Conservation (phyloP, 164 flowering plant species). For the Echeveria elegans region DNA sequence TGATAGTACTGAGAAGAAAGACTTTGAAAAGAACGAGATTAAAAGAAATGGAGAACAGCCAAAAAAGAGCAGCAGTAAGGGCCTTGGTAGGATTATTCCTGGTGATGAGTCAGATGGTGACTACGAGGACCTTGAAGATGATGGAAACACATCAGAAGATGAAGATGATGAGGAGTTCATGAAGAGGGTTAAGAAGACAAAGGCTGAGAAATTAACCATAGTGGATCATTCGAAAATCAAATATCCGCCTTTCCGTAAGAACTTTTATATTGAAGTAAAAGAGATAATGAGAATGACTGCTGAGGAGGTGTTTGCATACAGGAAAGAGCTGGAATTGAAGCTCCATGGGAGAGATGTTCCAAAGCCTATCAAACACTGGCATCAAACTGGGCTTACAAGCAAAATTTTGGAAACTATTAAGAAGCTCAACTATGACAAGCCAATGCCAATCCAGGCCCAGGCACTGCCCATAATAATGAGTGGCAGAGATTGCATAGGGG, state of each 20-base stretch:
- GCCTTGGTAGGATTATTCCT: conserved; percentile 74
- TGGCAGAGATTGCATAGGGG: conserved; percentile 95
- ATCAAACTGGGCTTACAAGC: conserved; percentile 76
- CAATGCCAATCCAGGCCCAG: conserved; percentile 95
- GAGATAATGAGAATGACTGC: conserved; percentile 73
- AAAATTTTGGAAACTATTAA: conserved; percentile 73
- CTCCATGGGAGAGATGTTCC: conserved; percentile 95
- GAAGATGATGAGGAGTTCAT: conserved; percentile 96
- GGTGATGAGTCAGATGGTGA: conserved; percentile 91
- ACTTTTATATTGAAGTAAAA: conserved; percentile 88
- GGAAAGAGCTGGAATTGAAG: conserved; percentile 81
- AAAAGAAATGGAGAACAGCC: conserved; percentile 24
- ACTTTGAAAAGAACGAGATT: conserved; percentile 24
- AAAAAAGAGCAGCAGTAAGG: conserved; percentile 32
- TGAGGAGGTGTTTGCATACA: conserved; percentile 66
- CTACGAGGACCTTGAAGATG: conserved; percentile 48
- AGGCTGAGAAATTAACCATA: conserved; percentile 77
- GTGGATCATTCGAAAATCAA: conserved; percentile 94
- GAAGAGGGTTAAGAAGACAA: conserved; percentile 94
- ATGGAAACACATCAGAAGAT: conserved; percentile 49
- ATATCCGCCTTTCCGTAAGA: conserved; percentile 68
- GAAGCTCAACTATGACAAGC: conserved; percentile 81
- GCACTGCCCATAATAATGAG: conserved; percentile 91
- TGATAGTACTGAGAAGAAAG: conserved; percentile 17
- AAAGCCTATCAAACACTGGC: conserved; percentile 80